phyloP scores from a whole-genome alignment of 768 basidiomycete species.

The Leucocoprinus birnbaumii region DNA sequence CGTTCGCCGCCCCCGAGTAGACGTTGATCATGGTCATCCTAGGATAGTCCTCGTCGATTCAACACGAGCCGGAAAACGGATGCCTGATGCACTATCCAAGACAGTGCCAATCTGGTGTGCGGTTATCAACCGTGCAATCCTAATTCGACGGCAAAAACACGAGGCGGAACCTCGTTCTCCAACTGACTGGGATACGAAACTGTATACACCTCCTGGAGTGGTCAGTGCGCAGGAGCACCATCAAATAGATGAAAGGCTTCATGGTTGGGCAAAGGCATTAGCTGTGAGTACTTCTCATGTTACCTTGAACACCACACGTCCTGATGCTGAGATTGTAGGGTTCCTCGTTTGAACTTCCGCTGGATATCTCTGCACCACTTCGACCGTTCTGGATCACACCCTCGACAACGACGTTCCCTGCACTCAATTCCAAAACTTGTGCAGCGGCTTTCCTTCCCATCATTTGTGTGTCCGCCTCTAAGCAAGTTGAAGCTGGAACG shows the following conservation, averaged over 20 bases:
- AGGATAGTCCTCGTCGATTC: conserved; percentile 91
- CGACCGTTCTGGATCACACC: conserved; percentile 90
- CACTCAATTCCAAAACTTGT: conserved; percentile 15
- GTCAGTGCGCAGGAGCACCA: conserved; percentile 76
- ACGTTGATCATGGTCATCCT: conserved; percentile 1
- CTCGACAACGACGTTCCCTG: conserved; percentile 48
- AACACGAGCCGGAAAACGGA: conserved; percentile 87
- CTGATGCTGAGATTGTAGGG: conserved; percentile 36
- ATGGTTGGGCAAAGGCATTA: conserved; percentile 67
- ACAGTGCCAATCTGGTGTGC: conserved; percentile 95
- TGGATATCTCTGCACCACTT: conserved; percentile 55
- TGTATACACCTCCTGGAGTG: conserved; percentile 70
- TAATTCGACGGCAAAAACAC: conserved; percentile 27
- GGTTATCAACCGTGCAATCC: conserved; percentile 71
- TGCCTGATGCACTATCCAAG: conserved; percentile 92
- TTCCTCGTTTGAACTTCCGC: conserved; percentile 70
- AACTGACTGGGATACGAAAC: conserved; percentile 46
- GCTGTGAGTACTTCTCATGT: conserved; percentile 40
- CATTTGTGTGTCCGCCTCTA: conserved; percentile 85
- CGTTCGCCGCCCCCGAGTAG: not conserved
- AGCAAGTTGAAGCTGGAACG: conserved; percentile 54
- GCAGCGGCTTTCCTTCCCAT: conserved; percentile 57
- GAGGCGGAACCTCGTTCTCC: conserved; percentile 3
- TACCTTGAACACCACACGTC: not conserved
- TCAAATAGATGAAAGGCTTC: conserved; percentile 68